Evolutionary conservation across 345 rosid genomes (phyloP), one percentile per base, ranked within the genome.

Genomic region (Rhodamnia rubescens): DNA sequence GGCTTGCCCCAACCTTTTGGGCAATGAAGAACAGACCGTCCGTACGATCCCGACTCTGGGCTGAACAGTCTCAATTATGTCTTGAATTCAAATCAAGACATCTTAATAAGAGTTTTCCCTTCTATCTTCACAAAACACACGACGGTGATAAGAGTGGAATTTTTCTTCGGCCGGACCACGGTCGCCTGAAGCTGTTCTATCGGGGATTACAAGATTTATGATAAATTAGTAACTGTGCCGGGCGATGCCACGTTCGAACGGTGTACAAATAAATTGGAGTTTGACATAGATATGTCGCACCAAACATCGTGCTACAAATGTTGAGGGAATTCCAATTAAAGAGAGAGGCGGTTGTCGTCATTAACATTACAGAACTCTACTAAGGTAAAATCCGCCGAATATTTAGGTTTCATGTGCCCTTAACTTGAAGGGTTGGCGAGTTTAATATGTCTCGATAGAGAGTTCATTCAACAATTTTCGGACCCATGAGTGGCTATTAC

Each of bases 281-380:
- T 20, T 0, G 1, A 0, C 78, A 0, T 8, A 8, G 12, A 64
- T 18, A 16, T 8, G 8, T 2, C 14, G 11, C 6, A 11, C 10
- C 75, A 0, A 64, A 16, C 29, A 2, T 2, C 0, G 0, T 0
- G 21, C 11, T 20, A 8, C 22, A 8, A 1, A 61, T 29, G 5
- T 7, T 2, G 2, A 61, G 15, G 74, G 22, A 61, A 29, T 61
- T 61, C 29, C 5, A 7, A 61, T 61, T 29, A 8, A 15, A 61
- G 42, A 1, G 8, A 64, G 24, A 4, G 13, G 22, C 0, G 24
- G 12, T 16, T 16, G 12, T 64, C 7, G 36, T 32, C 0, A 16
- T 32, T 8, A 20, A 69, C 13, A 26, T 32, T 0, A 5, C 7
- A 2, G 5, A 29, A 29, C 22, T 1, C 42, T 61, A 3, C 40